Evolutionary conservation across 2,329 filamentous ascomycete genomes (phyloP).

Genomic region (Talaromyces sp.): DNA sequence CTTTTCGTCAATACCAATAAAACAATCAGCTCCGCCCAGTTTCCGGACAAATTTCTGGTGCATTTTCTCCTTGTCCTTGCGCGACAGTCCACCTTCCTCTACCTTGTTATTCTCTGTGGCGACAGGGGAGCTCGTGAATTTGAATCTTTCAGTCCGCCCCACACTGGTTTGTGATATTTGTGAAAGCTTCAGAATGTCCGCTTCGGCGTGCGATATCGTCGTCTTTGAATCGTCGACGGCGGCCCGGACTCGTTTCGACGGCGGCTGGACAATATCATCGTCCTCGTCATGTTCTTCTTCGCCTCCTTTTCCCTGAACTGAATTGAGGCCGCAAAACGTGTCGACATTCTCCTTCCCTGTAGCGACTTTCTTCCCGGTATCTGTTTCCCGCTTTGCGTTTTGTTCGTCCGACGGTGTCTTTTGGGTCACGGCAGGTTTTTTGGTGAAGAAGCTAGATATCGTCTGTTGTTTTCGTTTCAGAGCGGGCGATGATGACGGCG

Average conservation of each 20-base stretch:
- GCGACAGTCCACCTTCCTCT: slow-evolving; percentile 47
- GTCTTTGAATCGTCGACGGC: slow-evolving; percentile 17
- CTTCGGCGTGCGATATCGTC: slow-evolving; percentile 2
- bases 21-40: slow-evolving; percentile 77
- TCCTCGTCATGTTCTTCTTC: slow-evolving; percentile 39
- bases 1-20: slow-evolving; percentile 60
- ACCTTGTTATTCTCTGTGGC: slow-evolving; percentile 25
- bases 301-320: slow-evolving; percentile 13
- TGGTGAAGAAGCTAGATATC: slow-evolving; percentile 79
- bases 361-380: slow-evolving; percentile 2
- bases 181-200: slow-evolving; percentile 15
- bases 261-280: slow-evolving; percentile 34
- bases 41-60: slow-evolving; percentile 86
- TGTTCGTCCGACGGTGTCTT: slow-evolving; percentile 10
- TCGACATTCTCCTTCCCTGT: slow-evolving; percentile 12
- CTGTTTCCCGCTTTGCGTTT: slow-evolving; percentile 5
- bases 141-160: slow-evolving; percentile 51
- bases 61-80: slow-evolving; percentile 60
- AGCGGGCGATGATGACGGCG: slow-evolving; percentile 26
- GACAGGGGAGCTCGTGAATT: slow-evolving; percentile 49
- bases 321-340: slow-evolving; percentile 2
- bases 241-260: slow-evolving; percentile 32
- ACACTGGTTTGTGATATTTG: slow-evolving; percentile 27
- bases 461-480: slow-evolving; percentile 55
- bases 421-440: slow-evolving; percentile 38